Evolutionary conservation across 2,329 filamentous ascomycete species (phyloP).

Genomic region (Epicoccum nigrum): DNA sequence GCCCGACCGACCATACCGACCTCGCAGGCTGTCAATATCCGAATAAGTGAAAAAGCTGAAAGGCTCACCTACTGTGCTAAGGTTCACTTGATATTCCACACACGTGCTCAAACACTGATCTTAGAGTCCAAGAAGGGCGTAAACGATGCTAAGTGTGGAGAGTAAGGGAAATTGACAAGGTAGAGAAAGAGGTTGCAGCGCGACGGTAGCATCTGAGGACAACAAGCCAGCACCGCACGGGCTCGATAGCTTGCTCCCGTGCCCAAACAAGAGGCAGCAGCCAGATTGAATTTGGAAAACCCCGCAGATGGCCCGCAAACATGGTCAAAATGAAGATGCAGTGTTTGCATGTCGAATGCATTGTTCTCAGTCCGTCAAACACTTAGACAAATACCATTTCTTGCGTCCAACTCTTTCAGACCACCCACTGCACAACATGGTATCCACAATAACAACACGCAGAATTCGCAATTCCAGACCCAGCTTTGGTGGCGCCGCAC

Average conservation of each 20-base stretch:
- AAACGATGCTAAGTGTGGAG: too few relatives aligned
- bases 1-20: too few relatives aligned
- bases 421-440: background rate
- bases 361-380: background rate
- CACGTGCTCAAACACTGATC: too few relatives aligned
- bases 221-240: slow-evolving; percentile 15
- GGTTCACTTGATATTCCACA: too few relatives aligned
- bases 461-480: background rate
- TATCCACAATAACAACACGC: background rate
- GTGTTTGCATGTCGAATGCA: background rate
- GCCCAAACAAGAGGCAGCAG: slow-evolving; percentile 9
- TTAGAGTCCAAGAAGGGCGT: too few relatives aligned
- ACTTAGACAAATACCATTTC: background rate
- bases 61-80: too few relatives aligned
- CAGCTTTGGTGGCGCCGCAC: slow-evolving; percentile 16
- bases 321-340: background rate
- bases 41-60: too few relatives aligned
- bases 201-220: too few relatives aligned
- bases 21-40: too few relatives aligned
- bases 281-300: slow-evolving; percentile 8
- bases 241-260: slow-evolving; percentile 9
- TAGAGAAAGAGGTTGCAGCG: too few relatives aligned
- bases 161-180: too few relatives aligned
- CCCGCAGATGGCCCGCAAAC: background rate
- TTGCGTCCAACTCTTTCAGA: background rate